A percentile compares a stretch with the other conserved stretches of the same genome.
These are phyloP conservation scores for Rusavskia elegans DNA, from an alignment of 495 filamentous ascomycete species.

Conservation along the genomic window DNA sequence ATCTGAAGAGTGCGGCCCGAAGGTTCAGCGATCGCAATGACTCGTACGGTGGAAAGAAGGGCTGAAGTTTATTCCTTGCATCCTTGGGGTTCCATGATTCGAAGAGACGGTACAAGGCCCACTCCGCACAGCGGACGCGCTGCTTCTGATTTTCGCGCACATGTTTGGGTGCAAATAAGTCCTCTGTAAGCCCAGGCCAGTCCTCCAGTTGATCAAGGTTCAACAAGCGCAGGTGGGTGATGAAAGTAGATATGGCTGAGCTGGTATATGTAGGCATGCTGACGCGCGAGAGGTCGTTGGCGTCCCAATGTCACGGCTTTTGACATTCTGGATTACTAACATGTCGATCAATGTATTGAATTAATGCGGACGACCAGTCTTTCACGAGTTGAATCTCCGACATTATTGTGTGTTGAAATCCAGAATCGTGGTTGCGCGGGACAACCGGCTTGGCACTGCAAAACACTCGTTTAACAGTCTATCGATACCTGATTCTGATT, in stretches of 20 bases:
- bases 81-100: constrained; percentile 62
- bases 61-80: constrained; percentile 64
- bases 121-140: constrained; percentile 65
- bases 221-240: constrained; percentile 65
- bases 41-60: constrained; percentile 78
- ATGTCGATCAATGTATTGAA: too few relatives aligned
- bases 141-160: constrained; percentile 58
- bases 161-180: constrained; percentile 50
- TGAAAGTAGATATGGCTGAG: constrained; percentile 24
- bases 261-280: background rate
- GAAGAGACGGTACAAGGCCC: constrained; percentile 71
- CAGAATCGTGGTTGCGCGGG: too few relatives aligned
- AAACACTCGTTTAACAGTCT: too few relatives aligned
- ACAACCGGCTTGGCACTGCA: too few relatives aligned
- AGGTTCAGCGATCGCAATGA: constrained; percentile 79
- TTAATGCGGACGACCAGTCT: too few relatives aligned
- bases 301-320: background rate
- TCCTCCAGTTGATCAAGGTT: constrained; percentile 58
- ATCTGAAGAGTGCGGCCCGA: constrained; percentile 66
- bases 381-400: too few relatives aligned
- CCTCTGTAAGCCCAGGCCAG: constrained; percentile 55
- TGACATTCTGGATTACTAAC: background rate
- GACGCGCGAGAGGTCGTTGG: background rate
- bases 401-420: too few relatives aligned
- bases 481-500: too few relatives aligned